Evolutionary conservation across 805 yeast species (phyloP).

Genomic region (Saccharomycopsis fermentans): DNA sequence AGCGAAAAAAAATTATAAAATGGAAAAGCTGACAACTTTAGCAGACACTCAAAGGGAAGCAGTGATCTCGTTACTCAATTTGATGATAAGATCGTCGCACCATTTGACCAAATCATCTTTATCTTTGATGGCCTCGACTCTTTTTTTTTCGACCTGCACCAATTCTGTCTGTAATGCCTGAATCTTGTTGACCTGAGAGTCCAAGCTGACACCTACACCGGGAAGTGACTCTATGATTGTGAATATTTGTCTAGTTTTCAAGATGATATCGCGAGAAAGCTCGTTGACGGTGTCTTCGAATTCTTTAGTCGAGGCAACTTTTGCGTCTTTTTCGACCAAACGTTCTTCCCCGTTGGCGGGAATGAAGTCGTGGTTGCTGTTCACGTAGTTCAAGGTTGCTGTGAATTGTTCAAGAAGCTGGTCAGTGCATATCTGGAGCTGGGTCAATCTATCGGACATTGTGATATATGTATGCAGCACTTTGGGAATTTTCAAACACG

Average conservation of each 20-base stretch:
- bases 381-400: constrained; percentile 70
- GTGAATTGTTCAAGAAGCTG: constrained; percentile 71
- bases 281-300: constrained; percentile 53
- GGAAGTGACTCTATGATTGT: constrained; percentile 83
- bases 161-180: constrained; percentile 53
- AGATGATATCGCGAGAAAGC: constrained; percentile 71
- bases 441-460: constrained; percentile 85
- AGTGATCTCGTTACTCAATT: constrained; percentile 43
- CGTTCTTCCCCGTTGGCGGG: constrained; percentile 43
- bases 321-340: constrained; percentile 53
- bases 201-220: constrained; percentile 79
- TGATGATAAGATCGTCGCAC: constrained; percentile 57
- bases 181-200: constrained; percentile 59
- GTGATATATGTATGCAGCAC: too few species aligned
- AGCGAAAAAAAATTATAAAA: not conserved
- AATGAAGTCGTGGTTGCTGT: constrained; percentile 58
- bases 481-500: too few species aligned
- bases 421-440: constrained; percentile 80
- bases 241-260: constrained; percentile 79
- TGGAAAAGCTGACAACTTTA: not conserved
- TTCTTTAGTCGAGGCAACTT: constrained; percentile 40
- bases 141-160: constrained; percentile 45
- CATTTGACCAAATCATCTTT: constrained; percentile 53
- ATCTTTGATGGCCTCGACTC: constrained; percentile 45
- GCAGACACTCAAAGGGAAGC: not conserved